Evolutionary conservation across 225 moss, liverwort and hornwort species (phyloP).

Genomic region (Marchantia paleacea): DNA sequence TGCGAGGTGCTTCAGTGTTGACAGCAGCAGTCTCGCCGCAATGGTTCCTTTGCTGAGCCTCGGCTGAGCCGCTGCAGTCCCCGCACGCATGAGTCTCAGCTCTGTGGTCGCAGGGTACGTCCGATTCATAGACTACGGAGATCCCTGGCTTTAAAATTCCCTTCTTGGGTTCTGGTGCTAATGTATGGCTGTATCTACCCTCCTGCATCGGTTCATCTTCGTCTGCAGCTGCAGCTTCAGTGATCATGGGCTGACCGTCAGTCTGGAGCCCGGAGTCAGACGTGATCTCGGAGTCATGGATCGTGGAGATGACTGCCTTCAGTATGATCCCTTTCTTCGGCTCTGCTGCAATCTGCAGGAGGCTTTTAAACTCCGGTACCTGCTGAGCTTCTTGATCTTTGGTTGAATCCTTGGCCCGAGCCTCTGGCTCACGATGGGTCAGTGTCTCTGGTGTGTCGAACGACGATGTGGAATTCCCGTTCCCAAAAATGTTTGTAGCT

Average conservation of each 20-base stretch:
- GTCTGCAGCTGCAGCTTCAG: not conserved
- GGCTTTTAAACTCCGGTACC: no score
- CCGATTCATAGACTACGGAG: not conserved
- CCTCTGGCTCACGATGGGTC: not conserved
- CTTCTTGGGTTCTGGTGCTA: not conserved
- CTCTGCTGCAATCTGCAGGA: not conserved
- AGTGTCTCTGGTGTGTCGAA: not conserved
- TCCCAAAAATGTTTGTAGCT: not conserved
- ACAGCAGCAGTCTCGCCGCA: not conserved
- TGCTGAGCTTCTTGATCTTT: slow-evolving; percentile 28
- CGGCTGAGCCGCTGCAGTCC: not conserved
- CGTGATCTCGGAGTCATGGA: not conserved
- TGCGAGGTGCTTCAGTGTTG: not conserved
- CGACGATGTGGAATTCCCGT: not conserved
- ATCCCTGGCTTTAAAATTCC: not conserved
- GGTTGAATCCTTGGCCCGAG: not conserved
- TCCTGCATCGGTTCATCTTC: not conserved
- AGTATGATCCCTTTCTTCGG: slow-evolving; percentile 27
- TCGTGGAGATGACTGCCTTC: slow-evolving; percentile 43
- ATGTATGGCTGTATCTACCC: not conserved
- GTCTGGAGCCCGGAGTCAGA: not conserved
- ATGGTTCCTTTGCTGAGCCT: not conserved
- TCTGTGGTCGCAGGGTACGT: not conserved
- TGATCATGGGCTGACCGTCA: not conserved
- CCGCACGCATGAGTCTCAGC: not conserved